Percentiles rank a stretch among this genome's conserved stretches.
These are phyloP conservation scores for Zopfochytrium polystomum DNA, from an alignment of 371 early-diverging fungal species.

Conservation along the genomic window DNA sequence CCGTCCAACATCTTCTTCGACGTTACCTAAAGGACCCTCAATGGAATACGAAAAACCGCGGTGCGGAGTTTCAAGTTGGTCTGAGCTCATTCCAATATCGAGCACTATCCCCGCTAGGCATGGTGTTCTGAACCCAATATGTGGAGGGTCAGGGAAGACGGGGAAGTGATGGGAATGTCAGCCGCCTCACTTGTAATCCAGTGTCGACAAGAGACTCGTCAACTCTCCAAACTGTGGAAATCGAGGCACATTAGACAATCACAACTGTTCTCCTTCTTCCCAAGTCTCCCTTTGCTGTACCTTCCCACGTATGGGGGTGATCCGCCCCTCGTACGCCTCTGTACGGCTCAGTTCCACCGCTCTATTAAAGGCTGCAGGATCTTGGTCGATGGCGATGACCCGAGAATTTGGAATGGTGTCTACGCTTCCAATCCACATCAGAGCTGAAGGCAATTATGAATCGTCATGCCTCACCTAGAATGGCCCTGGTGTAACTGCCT, in stretches of 20 bases:
- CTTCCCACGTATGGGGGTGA: conserved; percentile 21
- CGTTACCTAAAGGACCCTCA: conserved; percentile 67
- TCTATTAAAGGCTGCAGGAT: conserved; percentile 61
- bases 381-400: conserved; percentile 72
- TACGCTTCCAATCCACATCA: conserved; percentile 14
- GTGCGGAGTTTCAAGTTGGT: conserved; percentile 55
- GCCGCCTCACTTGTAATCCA: conserved; percentile 12
- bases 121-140: conserved; percentile 5
- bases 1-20: background rate
- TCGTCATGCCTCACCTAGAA: conserved; percentile 48
- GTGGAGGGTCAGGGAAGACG: background rate
- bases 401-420: conserved; percentile 53
- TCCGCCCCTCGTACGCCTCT: conserved; percentile 34
- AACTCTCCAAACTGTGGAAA: conserved; percentile 61
- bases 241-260: background rate
- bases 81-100: conserved; percentile 67
- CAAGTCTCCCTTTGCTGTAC: background rate
- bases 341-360: conserved; percentile 57
- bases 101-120: conserved; percentile 68
- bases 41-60: conserved; percentile 69
- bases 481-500: conserved; percentile 64
- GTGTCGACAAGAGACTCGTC: conserved; percentile 12
- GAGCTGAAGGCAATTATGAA: conserved; percentile 7
- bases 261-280: conserved; percentile 39
- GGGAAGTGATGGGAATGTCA: background rate